Evolutionary conservation across 805 yeast genomes (phyloP).

Genomic region (Wickerhamiella domercqiae): DNA sequence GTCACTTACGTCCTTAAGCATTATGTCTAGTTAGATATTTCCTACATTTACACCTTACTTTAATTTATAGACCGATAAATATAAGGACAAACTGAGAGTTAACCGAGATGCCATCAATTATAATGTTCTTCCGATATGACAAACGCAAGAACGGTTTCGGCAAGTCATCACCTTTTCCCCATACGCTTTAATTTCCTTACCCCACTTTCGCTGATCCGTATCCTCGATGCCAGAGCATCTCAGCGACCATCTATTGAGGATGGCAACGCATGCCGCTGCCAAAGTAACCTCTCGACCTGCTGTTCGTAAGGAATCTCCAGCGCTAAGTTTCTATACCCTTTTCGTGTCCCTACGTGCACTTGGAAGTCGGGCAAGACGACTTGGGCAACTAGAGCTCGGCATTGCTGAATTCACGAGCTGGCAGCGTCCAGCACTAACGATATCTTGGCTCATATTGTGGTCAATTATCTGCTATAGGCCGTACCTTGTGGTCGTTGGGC

Average conservation of each 20-base stretch:
- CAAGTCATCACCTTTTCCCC: too few species aligned
- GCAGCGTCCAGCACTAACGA: conserved; percentile 58
- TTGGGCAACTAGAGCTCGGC: conserved; percentile 49
- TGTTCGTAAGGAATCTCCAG: conserved; percentile 8
- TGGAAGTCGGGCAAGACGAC: conserved; percentile 7
- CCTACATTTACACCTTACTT: neutral
- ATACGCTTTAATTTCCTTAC: too few species aligned
- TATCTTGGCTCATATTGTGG: conserved; percentile 41
- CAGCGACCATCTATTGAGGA: neutral
- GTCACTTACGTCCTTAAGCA: conserved; percentile 45
- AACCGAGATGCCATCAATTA: too few species aligned
- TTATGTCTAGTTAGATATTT: conserved; percentile 10
- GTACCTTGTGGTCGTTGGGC: conserved; percentile 46
- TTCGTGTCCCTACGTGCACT: conserved; percentile 9
- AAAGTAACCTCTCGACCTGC: conserved; percentile 5
- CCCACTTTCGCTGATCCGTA: too few species aligned
- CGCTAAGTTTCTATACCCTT: conserved; percentile 11
- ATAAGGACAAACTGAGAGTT: too few species aligned
- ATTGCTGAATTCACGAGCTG: conserved; percentile 50
- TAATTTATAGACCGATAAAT: neutral
- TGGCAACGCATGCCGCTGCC: conserved; percentile 6
- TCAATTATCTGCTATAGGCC: conserved; percentile 63
- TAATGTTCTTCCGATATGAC: too few species aligned
- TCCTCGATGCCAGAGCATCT: neutral
- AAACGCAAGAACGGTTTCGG: too few species aligned